Base-by-base conservation (phyloP, 768 basidiomycete genomes). In the Collybiopsis confluens region DNA sequence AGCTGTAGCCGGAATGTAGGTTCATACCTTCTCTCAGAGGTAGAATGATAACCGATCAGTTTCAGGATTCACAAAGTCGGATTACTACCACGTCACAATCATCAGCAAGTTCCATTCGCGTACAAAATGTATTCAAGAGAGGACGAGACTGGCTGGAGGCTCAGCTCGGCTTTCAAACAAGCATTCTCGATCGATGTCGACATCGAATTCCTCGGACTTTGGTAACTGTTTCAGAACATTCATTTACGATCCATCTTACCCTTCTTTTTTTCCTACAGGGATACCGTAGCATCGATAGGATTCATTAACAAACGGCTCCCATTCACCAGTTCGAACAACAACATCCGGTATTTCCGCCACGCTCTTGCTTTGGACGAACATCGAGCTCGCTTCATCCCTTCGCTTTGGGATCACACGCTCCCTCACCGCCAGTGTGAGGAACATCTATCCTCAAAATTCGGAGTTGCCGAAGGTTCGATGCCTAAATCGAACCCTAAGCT, bases 281-380 rank as follows among this genome's bases (percentile, higher is more conserved):
- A 88, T 58, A 86, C 83, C 1, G 84, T 88, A 4, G 76, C 78
- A 20, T 85, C 83, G 0, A 82, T 86, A 13, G 83, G 83, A 13
- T 45, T 81, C 37, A 67, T 83, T 47, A 74, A 75, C 2, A 73
- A 73, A 24, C 69, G 78, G 4, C 71, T 85, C 4, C 85, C 84
- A 0, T 85, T 85, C 61, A 79, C 80, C 1, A 75, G 72, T 1
- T 77, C 78, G 2, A 81, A 83, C 44, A 74, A 71, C 8, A 65
- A 66, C 57, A 70, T 75, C 36, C 64, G 63, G 13, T 55, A 64
- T 44, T 71, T 75, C 54, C 66, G 77, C 10, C 77, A 78, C 15
- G 74, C 74, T 2, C 55, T 77, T 18, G 60, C 74, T 30, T 68
- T 78, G 21, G 72, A 76, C 30, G 75, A 76, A 45, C 66, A 64